Percentiles rank a stretch among this genome's conserved stretches.
Conservation (phyloP, 352 stramenopile genomes). For the Phytophthora cryptogea region DNA sequence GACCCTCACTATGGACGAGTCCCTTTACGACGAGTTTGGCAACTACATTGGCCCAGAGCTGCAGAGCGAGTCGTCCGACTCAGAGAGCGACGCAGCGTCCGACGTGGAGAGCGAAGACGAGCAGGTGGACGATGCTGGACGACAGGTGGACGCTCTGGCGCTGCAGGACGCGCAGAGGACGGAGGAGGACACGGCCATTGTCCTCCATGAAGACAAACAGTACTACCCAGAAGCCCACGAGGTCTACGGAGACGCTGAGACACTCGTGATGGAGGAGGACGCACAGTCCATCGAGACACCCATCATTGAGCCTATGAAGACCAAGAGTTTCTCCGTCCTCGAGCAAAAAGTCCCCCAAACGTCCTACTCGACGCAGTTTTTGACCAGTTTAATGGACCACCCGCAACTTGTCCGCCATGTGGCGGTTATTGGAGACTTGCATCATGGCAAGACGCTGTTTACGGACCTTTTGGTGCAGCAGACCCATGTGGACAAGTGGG, state of each 20-base stretch:
- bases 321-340: constrained; percentile 93
- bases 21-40: constrained; percentile 99
- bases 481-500: constrained; percentile 88
- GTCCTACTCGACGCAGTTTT: constrained; percentile 90
- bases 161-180: constrained; percentile 53
- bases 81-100: constrained; percentile 45
- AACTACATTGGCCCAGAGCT: constrained; percentile 99
- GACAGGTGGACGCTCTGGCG: constrained; percentile 52
- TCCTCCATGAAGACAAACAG: constrained; percentile 99
- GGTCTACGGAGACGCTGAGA: constrained; percentile 97
- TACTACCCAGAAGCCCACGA: constrained; percentile 98
- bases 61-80: constrained; percentile 69
- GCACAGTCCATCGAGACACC: constrained; percentile 98
- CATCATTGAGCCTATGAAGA: constrained; percentile 96
- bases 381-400: constrained; percentile 90
- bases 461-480: constrained; percentile 91
- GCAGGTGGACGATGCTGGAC: constrained; percentile 23
- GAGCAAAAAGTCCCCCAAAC: constrained; percentile 83
- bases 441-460: constrained; percentile 96
- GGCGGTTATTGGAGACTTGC: constrained; percentile 96
- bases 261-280: constrained; percentile 99
- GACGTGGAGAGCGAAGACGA: constrained; percentile 54
- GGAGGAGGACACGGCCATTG: constrained; percentile 91
- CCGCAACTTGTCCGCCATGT: constrained; percentile 93
- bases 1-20: constrained; percentile 87